Conservation (phyloP, 73 alveolate species). For the Blepharisma japonicum region DNA sequence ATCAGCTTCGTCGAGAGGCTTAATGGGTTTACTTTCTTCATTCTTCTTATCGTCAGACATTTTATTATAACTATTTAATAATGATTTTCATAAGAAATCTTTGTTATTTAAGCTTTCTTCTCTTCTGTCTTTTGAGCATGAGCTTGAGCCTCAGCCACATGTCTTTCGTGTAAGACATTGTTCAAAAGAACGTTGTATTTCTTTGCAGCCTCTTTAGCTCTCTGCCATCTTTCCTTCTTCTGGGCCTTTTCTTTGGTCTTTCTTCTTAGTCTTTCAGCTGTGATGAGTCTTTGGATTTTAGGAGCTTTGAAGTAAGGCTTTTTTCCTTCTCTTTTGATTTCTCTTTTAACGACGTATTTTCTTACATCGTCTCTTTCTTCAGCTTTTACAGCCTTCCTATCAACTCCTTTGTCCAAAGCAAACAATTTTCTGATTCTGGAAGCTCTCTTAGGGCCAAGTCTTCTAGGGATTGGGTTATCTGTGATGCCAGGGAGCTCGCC, state of each 20-base stretch:
- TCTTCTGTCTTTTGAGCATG: too few relatives aligned
- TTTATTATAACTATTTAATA: too few relatives aligned
- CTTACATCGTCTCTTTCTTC: conserved; percentile 49
- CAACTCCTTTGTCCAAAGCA: conserved; percentile 45
- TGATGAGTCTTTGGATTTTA: conserved; percentile 51
- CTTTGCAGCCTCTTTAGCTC: conserved; percentile 31
- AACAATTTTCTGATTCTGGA: conserved; percentile 54
- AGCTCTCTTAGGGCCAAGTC: conserved; percentile 64
- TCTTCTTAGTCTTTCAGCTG: conserved; percentile 28
- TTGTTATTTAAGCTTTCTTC: too few relatives aligned
- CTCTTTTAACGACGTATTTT: conserved; percentile 34
- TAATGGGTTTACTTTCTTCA: not conserved
- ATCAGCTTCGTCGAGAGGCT: conserved; percentile 79
- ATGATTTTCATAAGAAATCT: too few relatives aligned
- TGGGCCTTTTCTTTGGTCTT: conserved; percentile 14
- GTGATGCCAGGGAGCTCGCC: conserved; percentile 64
- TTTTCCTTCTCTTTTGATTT: conserved; percentile 45
- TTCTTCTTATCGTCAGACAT: too few relatives aligned
- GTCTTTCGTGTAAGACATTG: conserved; percentile 20
- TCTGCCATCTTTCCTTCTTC: conserved; percentile 26
- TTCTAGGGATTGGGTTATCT: conserved; percentile 46
- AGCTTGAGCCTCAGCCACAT: conserved; percentile 20
- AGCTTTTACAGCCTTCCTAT: conserved; percentile 42
- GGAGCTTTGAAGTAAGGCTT: conserved; percentile 40
- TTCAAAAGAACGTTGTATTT: not conserved